Evolutionary conservation across 2,329 filamentous ascomycete species (phyloP), one percentile per base, ranked within the genome.

Genomic region (Penicillium sp.): DNA sequence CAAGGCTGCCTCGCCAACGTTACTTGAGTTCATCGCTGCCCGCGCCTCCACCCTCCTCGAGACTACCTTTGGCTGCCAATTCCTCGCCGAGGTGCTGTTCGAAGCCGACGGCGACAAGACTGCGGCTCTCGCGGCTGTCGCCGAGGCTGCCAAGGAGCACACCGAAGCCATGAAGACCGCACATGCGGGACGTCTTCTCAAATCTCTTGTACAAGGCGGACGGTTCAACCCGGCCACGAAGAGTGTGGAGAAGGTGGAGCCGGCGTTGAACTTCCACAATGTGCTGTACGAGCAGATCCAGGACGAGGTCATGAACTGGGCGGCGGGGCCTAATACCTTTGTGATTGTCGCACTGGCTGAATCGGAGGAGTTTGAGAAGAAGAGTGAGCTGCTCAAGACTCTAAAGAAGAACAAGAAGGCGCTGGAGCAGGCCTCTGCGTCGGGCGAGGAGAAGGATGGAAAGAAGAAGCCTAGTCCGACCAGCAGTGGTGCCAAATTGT

Each of bases 141-240:
- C 80, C 0, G 66, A 72, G 12, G 68, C 68, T 14, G 72, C 70
- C 13, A 72, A 76, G 45, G 70, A 67, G 22, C 64, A 69, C 36
- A 60, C 66, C 7, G 67, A 75, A 46, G 71, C 87, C 48, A 82
- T 86, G n/a, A 75, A 80, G 41, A 78, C 80, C 3, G 82, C 86
- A 8, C 77, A 75, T 22, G 87, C 83, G 34, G 89, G 88, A 13
- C 86, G 89, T 51, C 87, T 96, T 84, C 80, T 97, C 62, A 96
- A 95, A 75, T 87, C 87, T 0, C 80, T 99, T 7, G 90, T 96
- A 19, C 86, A 89, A 46, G 93, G 93, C 35, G 93, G 95, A 22
- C 84, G 83, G 50, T 99, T 88, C 66, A 89, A 97, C 70, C 82
- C 82, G 53, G 78, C 78, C 36, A 78, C 82, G 2, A 89, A 89